Evolutionary conservation across 2,329 filamentous ascomycete species (phyloP).

Genomic region (Pseudogymnoascus destructans): DNA sequence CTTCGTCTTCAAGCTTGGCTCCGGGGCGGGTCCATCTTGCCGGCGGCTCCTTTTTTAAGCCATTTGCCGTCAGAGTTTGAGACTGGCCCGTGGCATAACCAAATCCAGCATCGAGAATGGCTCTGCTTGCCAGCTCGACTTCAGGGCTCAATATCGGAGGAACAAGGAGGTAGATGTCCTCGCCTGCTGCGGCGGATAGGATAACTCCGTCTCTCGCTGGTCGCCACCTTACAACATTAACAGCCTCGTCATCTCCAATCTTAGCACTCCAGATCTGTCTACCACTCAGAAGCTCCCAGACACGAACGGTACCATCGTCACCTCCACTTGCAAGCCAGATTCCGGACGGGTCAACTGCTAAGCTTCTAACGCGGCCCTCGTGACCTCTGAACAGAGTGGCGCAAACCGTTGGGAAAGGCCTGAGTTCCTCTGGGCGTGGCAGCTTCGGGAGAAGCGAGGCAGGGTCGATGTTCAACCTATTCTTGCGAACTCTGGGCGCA

Average conservation of each 20-base stretch:
- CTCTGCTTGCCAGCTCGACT: slow-evolving; percentile 59
- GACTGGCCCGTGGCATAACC: slow-evolving; percentile 68
- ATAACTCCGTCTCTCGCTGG: slow-evolving; percentile 70
- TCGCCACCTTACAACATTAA: slow-evolving; percentile 82
- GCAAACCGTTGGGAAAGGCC: slow-evolving; percentile 85
- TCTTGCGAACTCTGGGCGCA: slow-evolving; percentile 80
- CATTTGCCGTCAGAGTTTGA: slow-evolving; percentile 37
- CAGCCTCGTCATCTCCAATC: slow-evolving; percentile 62
- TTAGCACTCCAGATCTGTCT: slow-evolving; percentile 78
- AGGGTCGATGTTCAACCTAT: slow-evolving; percentile 92
- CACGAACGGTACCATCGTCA: slow-evolving; percentile 80
- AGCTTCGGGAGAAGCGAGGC: slow-evolving; percentile 85
- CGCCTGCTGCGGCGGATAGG: slow-evolving; percentile 70
- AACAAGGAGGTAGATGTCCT: slow-evolving; percentile 74
- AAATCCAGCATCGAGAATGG: slow-evolving; percentile 77
- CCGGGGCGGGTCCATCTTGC: slow-evolving; percentile 77
- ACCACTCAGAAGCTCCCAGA: slow-evolving; percentile 81
- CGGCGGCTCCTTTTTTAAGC: slow-evolving; percentile 57
- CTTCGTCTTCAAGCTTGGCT: slow-evolving; percentile 57
- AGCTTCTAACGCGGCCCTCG: slow-evolving; percentile 70
- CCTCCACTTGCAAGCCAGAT: slow-evolving; percentile 82
- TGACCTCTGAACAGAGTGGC: slow-evolving; percentile 82
- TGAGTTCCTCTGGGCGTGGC: slow-evolving; percentile 82
- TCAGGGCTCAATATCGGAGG: slow-evolving; percentile 61
- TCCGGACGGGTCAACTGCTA: slow-evolving; percentile 75